A percentile compares a stretch with the other conserved stretches of the same genome.
phyloP scores from a whole-genome alignment of 208 protist genomes.

The Acanthamoeba lenticulata region DNA sequence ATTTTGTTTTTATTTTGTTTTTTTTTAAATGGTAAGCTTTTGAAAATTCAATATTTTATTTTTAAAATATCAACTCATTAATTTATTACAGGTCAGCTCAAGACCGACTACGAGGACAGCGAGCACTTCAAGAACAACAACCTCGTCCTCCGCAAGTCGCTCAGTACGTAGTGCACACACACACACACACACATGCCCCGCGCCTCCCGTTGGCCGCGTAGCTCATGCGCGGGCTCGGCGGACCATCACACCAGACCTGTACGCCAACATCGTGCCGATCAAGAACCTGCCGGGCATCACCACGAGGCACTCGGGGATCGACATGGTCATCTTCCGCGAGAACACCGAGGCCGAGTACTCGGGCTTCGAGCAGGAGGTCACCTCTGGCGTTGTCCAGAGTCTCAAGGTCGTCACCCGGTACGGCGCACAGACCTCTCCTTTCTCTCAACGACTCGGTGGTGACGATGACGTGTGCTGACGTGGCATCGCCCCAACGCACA shows the following conservation, averaged over 20 bases:
- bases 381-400: constrained; percentile 76
- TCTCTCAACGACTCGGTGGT: too few relatives aligned
- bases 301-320: constrained; percentile 82
- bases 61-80: background rate
- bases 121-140: constrained; percentile 79
- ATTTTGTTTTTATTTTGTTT: too few relatives aligned
- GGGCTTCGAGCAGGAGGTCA: constrained; percentile 83
- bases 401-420: constrained; percentile 83
- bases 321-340: constrained; percentile 87
- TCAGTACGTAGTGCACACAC: constrained; percentile 78
- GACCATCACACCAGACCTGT: background rate
- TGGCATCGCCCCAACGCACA: too few relatives aligned
- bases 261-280: constrained; percentile 13
- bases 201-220: background rate
- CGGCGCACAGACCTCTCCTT: background rate
- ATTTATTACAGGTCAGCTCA: background rate
- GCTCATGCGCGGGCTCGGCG: background rate
- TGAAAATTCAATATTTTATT: background rate
- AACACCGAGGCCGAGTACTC: constrained; percentile 89
- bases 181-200: background rate
- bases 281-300: constrained; percentile 76
- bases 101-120: constrained; percentile 65
- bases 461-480: too few relatives aligned
- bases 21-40: too few relatives aligned
- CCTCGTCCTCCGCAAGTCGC: constrained; percentile 77